Base-by-base conservation (phyloP, 139 green algal species). In the Nannochloris sp. region DNA sequence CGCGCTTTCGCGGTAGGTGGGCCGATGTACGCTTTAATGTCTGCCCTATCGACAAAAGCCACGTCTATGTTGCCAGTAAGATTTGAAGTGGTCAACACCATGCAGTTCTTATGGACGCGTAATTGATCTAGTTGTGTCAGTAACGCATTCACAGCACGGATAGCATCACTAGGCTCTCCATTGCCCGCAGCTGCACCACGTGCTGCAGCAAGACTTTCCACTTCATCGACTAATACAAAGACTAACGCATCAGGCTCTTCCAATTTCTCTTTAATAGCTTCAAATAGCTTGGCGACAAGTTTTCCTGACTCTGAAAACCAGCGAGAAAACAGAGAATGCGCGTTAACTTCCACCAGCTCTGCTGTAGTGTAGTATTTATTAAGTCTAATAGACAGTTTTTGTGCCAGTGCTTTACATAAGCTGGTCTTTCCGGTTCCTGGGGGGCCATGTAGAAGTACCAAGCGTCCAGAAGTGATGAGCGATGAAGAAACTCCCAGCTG, bases 171-270 rank as follows among this genome's bases (percentile, higher is more conserved):
- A 1, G 93, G 93, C 75, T 99, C 93, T 0, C 75, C 82, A 6
- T 84, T 85, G 0, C 60, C 60, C 19, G 86, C 76, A 23, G 87
- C 87, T 19, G 81, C 81, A 73, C 82, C 79, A 46, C 93, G 62
- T 9, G 93, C 89, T 2, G 85, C 65, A 4, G 90, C 87, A 12
- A 99, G 71, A 48, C 64, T 87, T 77, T 97, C 92, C 33, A 82
- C 85, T 68, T 96, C 90, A 58, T 96, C 92, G 19, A 99, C 92
- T 4, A 99, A 80, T 15, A 99, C 87, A 81, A 98, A 97, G 39
- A 98, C 87, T 4, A 99, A 81, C 3, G 67, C 65, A 34, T 88
- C 78, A 3, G 71, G 51, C n/a, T 97, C 90, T 45, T 98, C 90
- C 44, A 95, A 67, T 34, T 90, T 65, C 60, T 95, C 89, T 29